These are phyloP conservation scores for Drechslerella stenobrocha DNA, from an alignment of 2,329 filamentous ascomycete species.

Conservation along the genomic window DNA sequence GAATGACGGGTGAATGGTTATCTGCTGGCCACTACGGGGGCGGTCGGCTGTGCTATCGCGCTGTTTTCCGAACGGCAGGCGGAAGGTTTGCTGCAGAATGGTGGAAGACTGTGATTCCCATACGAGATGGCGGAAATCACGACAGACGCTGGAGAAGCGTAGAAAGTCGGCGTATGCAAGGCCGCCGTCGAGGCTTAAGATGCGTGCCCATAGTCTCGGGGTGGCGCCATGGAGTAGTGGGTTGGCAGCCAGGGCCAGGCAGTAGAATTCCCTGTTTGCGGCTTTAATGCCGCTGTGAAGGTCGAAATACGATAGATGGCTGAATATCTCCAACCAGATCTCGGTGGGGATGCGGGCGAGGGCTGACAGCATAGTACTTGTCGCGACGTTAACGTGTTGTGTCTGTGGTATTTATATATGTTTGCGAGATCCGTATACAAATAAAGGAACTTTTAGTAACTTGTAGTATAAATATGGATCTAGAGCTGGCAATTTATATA, in stretches of 20 bases:
- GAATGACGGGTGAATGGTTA: neutral
- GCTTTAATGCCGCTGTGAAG: neutral
- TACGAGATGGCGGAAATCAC: constrained; percentile 2
- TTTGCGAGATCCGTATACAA: no score
- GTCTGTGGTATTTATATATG: neutral
- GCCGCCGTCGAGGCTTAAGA: neutral
- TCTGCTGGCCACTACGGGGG: neutral
- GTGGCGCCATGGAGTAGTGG: neutral
- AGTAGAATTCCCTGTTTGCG: neutral
- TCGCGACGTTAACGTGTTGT: neutral
- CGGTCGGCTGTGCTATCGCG: neutral
- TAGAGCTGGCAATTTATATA: no score
- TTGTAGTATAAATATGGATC: no score
- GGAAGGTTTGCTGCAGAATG: neutral
- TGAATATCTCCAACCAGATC: constrained; percentile 3
- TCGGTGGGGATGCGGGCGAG: neutral
- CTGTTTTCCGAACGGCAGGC: neutral
- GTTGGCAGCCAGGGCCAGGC: neutral
- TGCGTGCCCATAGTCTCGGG: neutral
- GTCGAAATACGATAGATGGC: neutral
- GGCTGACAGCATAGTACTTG: neutral
- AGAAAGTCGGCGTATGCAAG: neutral
- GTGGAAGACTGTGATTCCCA: neutral
- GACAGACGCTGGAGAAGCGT: neutral
- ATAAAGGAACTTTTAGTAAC: no score